phyloP scores from a whole-genome alignment of 2,329 filamentous ascomycete genomes.

The Trichoderma asperellum region DNA sequence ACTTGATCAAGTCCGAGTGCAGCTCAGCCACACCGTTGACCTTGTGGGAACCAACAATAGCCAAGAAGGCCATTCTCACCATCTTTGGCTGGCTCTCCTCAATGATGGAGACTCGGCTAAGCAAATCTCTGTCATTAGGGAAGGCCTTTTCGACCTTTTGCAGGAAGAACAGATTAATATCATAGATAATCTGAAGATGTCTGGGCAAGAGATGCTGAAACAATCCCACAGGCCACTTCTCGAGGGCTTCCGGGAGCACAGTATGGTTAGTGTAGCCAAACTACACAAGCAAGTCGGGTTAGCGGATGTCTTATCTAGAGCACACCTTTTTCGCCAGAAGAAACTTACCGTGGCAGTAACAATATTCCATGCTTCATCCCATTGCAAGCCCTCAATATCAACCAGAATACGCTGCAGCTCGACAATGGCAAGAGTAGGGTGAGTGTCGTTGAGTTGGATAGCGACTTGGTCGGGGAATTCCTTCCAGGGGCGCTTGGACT shows the following conservation, averaged over 20 bases:
- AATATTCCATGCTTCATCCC: constrained; percentile 89
- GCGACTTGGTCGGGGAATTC: constrained; percentile 95
- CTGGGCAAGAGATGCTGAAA: constrained; percentile 91
- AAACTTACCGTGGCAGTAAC: constrained; percentile 65
- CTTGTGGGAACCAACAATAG: constrained; percentile 97
- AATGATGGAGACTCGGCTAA: constrained; percentile 90
- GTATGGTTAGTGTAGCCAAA: constrained; percentile 99
- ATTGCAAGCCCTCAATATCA: constrained; percentile 87
- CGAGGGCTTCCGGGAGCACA: constrained; percentile 91
- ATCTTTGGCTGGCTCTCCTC: constrained; percentile 97
- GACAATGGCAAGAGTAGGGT: constrained; percentile 93
- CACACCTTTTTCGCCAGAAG: neutral
- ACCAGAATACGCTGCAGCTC: constrained; percentile 92
- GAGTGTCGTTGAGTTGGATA: constrained; percentile 97
- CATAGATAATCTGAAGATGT: constrained; percentile 96
- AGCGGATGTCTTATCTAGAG: neutral
- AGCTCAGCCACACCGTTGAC: constrained; percentile 98
- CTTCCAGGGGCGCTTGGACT: constrained; percentile 85
- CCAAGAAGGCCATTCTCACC: constrained; percentile 95
- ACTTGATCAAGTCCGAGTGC: constrained; percentile 97
- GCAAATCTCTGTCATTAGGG: constrained; percentile 84
- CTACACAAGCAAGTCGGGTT: constrained; percentile 37
- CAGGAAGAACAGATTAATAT: constrained; percentile 94
- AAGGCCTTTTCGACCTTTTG: constrained; percentile 89
- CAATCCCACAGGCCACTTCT: constrained; percentile 97